These are phyloP conservation scores for Exophiala sp. DNA, from an alignment of 2,329 filamentous ascomycete species.

Conservation along the genomic window DNA sequence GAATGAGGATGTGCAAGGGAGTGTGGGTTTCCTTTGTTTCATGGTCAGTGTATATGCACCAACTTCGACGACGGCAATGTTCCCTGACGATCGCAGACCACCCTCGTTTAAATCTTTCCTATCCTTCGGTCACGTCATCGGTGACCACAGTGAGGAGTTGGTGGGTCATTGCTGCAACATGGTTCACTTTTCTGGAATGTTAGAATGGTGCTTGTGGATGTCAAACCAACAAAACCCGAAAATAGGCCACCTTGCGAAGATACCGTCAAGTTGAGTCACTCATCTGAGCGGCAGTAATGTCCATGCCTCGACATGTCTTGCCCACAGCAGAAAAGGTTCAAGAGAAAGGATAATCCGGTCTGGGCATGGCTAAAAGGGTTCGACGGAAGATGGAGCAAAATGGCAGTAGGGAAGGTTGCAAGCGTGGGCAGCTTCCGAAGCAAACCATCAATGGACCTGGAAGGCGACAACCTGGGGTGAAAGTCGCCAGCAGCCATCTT, in stretches of 20 bases:
- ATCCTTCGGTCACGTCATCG: background rate
- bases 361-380: background rate
- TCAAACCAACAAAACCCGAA: background rate
- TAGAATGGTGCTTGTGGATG: too few species aligned
- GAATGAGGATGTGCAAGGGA: background rate
- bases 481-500: background rate
- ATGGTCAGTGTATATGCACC: background rate
- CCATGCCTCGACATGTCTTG: background rate
- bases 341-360: background rate
- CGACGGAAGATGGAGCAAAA: too few species aligned
- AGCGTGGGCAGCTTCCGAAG: background rate
- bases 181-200: too few species aligned
- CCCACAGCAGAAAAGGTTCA: background rate
- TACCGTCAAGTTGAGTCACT: too few species aligned
- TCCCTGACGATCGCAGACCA: background rate
- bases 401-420: background rate
- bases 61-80: background rate
- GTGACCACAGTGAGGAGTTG: too few species aligned
- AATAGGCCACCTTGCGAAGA: too few species aligned
- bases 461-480: background rate
- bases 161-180: too few species aligned
- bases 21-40: background rate
- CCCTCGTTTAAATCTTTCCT: background rate
- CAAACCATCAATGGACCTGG: background rate
- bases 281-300: too few species aligned